A percentile compares a stretch with the other conserved stretches of the same genome.
phyloP scores from a whole-genome alignment of 345 rosid species.

The Noccaea bulbosa region DNA sequence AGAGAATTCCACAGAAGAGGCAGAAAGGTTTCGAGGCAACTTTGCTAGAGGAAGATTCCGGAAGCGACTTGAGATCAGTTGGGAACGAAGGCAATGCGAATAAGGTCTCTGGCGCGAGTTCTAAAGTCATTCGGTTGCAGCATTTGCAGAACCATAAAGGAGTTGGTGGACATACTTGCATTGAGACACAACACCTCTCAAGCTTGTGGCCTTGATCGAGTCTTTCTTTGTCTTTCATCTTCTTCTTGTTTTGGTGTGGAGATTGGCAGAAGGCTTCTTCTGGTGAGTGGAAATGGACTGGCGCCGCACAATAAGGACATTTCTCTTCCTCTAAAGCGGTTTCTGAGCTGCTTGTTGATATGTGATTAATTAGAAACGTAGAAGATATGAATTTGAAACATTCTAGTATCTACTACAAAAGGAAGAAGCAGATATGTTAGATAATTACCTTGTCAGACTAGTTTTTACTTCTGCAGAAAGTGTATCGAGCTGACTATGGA shows the following conservation, averaged over 20 bases:
- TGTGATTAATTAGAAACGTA: conserved; percentile 24
- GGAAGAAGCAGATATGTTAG: conserved; percentile 2
- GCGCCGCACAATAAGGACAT: conserved; percentile 67
- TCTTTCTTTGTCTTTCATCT: conserved; percentile 30
- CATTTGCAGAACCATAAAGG: conserved; percentile 89
- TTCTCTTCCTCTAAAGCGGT: conserved; percentile 56
- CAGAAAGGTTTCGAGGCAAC: conserved; percentile 59
- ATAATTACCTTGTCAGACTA: conserved; percentile 49
- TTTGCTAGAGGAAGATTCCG: conserved; percentile 33
- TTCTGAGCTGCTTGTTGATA: conserved; percentile 44
- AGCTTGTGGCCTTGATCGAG: conserved; percentile 57
- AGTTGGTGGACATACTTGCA: conserved; percentile 75
- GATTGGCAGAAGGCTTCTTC: conserved; percentile 64
- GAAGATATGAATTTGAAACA: conserved; percentile 22
- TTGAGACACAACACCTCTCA: conserved; percentile 71
- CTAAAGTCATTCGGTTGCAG: conserved; percentile 60
- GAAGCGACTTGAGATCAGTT: conserved; percentile 45
- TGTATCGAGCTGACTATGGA: conserved; percentile 49
- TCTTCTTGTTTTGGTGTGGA: conserved; percentile 34
- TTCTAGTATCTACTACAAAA: conserved; percentile 1
- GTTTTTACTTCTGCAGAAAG: conserved; percentile 52
- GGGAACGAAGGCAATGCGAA: conserved; percentile 59
- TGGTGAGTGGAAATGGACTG: conserved; percentile 67
- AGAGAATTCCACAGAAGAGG: conserved; percentile 73
- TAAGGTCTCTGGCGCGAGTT: conserved; percentile 59